These are phyloP conservation scores for Diutina rugosa DNA, from an alignment of 1,139 yeast genomes.

Conservation along the genomic window DNA sequence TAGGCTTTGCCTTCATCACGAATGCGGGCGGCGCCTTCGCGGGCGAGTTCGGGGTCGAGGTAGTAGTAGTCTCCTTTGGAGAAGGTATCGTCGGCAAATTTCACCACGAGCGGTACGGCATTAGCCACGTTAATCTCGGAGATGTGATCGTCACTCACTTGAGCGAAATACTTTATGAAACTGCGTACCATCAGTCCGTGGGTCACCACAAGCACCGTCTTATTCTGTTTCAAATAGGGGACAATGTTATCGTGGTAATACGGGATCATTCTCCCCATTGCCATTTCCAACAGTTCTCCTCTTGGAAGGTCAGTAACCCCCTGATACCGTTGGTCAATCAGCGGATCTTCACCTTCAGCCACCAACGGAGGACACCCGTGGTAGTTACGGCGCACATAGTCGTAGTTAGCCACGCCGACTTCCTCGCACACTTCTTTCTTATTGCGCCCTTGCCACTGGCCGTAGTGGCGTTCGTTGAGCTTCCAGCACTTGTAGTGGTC, in stretches of 20 bases:
- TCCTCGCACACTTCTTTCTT: constrained; percentile 38
- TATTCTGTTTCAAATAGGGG: constrained; percentile 18
- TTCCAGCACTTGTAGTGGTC: constrained; percentile 52
- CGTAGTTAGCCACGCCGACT: constrained; percentile 48
- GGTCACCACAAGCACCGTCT: constrained; percentile 49
- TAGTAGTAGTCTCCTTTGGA: constrained; percentile 34
- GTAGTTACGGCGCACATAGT: constrained; percentile 55
- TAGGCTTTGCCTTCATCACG: constrained; percentile 7
- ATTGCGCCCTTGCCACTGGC: constrained; percentile 59
- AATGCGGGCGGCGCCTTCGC: constrained; percentile 36
- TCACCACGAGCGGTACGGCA: constrained; percentile 59
- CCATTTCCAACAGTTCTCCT: constrained; percentile 62
- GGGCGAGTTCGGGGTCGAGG: constrained; percentile 60
- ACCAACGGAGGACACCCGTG: constrained; percentile 55
- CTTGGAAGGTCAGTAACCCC: constrained; percentile 31
- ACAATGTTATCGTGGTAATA: constrained; percentile 33
- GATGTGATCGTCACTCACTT: constrained; percentile 49
- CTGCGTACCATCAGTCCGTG: constrained; percentile 73
- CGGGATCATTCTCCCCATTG: constrained; percentile 47
- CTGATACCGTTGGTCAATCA: constrained; percentile 36
- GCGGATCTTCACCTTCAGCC: constrained; percentile 12
- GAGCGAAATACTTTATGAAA: constrained; percentile 43
- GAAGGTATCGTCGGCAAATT: constrained; percentile 30
- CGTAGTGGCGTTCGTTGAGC: constrained; percentile 70
- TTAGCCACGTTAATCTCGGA: constrained; percentile 62